Base-by-base conservation (phyloP, 164 flowering plant genomes). In the Akebia trifoliata region DNA sequence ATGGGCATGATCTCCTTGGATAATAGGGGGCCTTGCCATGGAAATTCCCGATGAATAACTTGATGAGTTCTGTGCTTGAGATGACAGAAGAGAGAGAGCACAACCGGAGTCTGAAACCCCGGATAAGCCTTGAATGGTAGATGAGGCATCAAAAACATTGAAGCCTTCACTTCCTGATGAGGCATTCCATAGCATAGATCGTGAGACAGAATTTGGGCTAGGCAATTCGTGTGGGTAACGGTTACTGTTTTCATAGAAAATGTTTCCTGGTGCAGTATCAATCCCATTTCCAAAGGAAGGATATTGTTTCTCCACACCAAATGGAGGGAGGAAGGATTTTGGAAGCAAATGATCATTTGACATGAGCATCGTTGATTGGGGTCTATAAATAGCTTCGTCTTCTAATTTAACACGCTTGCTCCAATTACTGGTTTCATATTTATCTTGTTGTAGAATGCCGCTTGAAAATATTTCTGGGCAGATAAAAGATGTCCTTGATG, bases 71-170 rank as follows among this genome's bases (percentile, higher is more conserved):
- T 62, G 75, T 54, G 84, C 66, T 57, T 76, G 82, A 62, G 78
- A 65, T 79, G 90, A 83, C 86, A 81, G 86, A 80, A 83, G 85
- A 83, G 89, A 81, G 89, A 75, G 85, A 83, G 81, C 89, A 81
- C 78, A 63, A 56, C 78, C 74, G n/a, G 85, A 74, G 60, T 74
- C 65, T 15, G 81, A 56, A 60, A 70, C 61, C 36, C 74, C 68
- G 12, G 83, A 68, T 38, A 78, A 34, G 24, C 76, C 76, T 50
- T 72, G 72, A 38, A 75, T 31, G 55, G 66, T 61, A 37, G 78
- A 72, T 43, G 73, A 53, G 45, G 76, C 43, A 58, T 73, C 55
- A 24, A 69, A 69, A 68, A 49, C 65, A 38, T 57, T 36, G 21
- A 70, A 73, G 35, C 71, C 73, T 62, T 71, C 78, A 43, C 60